These are phyloP conservation scores for Dalbergia cultrata DNA, from an alignment of 306 rosid genomes.

Conservation along the genomic window DNA sequence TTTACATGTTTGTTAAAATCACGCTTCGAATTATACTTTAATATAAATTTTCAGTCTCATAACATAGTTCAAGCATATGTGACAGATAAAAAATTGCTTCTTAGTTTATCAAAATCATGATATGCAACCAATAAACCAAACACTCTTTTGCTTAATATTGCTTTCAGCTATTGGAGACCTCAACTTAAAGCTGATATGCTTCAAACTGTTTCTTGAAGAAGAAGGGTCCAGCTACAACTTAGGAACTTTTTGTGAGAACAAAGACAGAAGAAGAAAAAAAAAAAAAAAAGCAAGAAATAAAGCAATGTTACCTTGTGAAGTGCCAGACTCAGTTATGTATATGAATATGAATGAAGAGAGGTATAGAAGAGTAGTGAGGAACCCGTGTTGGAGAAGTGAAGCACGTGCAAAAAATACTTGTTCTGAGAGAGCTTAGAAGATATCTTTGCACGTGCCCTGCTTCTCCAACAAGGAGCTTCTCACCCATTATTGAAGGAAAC, in stretches of 20 bases:
- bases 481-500: conserved; percentile 53
- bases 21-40: too few relatives aligned
- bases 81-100: background rate
- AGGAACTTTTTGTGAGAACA: background rate
- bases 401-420: conserved; percentile 78
- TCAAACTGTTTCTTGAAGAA: background rate
- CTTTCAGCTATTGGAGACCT: background rate
- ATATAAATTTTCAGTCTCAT: background rate
- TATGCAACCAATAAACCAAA: background rate
- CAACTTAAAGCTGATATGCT: background rate
- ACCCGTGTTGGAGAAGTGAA: conserved; percentile 94
- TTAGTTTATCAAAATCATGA: background rate
- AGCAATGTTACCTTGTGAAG: conserved; percentile 32
- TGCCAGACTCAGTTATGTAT: background rate
- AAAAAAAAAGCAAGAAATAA: background rate
- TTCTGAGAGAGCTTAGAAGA: conserved; percentile 34
- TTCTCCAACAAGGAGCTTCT: conserved; percentile 94
- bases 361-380: conserved; percentile 64
- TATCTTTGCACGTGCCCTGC: conserved; percentile 99
- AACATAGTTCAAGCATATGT: too few relatives aligned
- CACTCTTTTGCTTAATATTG: background rate
- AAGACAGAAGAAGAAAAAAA: background rate
- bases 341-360: background rate
- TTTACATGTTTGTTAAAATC: background rate
- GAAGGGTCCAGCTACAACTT: background rate